Evolutionary conservation across 805 yeast genomes (phyloP).

Genomic region (Zygosaccharomyces siamensis): DNA sequence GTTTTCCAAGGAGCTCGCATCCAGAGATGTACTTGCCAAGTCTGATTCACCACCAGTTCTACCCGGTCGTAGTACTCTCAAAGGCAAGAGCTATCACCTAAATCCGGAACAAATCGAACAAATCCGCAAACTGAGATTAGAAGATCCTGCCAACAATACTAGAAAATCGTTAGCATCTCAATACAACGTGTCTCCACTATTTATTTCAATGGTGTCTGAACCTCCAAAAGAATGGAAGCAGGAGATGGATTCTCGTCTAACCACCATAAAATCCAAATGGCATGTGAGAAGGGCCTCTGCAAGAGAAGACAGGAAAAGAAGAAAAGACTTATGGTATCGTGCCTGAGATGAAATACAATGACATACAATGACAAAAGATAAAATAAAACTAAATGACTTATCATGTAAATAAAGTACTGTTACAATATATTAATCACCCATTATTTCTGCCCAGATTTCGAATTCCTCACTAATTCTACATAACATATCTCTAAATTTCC

Average conservation of each 20-base stretch:
- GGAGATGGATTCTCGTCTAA: conserved; percentile 46
- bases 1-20: conserved; percentile 29
- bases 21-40: conserved; percentile 28
- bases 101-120: conserved; percentile 54
- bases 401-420: conserved; percentile 12
- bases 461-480: conserved; percentile 30
- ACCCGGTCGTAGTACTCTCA: conserved; percentile 22
- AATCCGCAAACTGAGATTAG: conserved; percentile 49
- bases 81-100: conserved; percentile 47
- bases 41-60: conserved; percentile 41
- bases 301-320: conserved; percentile 51
- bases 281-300: conserved; percentile 43
- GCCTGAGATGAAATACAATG: conserved; percentile 15
- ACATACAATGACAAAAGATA: too few species aligned
- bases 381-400: not conserved
- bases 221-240: conserved; percentile 37
- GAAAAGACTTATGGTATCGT: conserved; percentile 61
- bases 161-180: conserved; percentile 56
- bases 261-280: conserved; percentile 47
- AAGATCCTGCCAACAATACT: conserved; percentile 61
- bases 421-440: conserved; percentile 15
- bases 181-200: conserved; percentile 48
- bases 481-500: conserved; percentile 23
- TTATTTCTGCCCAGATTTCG: conserved; percentile 28
- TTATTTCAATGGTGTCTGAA: conserved; percentile 53